Base-by-base conservation (phyloP, 768 basidiomycete genomes). In the Amanita rimosa region DNA sequence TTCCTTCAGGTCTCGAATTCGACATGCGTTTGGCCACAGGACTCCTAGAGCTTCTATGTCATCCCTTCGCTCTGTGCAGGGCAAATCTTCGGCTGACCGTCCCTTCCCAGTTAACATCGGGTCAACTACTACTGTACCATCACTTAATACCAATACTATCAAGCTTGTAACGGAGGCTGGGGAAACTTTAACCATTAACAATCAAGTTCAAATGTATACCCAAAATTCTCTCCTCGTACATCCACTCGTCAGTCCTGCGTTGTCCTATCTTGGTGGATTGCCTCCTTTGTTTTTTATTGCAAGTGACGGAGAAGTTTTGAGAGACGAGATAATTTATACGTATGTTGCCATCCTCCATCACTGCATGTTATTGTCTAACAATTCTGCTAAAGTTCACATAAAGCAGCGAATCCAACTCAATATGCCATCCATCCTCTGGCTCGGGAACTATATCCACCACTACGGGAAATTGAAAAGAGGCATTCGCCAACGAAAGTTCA, bases 281-380 rank as follows among this genome's bases (percentile, higher is more conserved):
- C 90, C 90, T 1, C 96, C 96, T 10, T 59, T 98, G 40, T 65
- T 91, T 21, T 66, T 99, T 54, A 80, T 93, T 54, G 85, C 81
- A 1, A 82, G 95, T 35, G 87, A 96, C 49, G 86, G 84, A 57
- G 95, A 98, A 66, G 90, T 95, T 0, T 64, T 97, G 37, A 72
- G 93, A 47, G 95, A 98, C 60, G 95, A 97, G 63, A 81, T 90
- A 29, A 78, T 97, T 26, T 97, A 90, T 59, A 67, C 76, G 90
- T 88, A 43, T 53, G 82, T 50, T 21, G 38, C 44, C 4, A 39
- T 38, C 1, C 14, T 26, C 24, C 35, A 24, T n/a, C 19, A 27
- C n/a, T 11, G 17, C 45, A 26, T 7, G 35, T n/a, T 26, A 17
- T 49, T 49, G 47, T 44, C 1, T 31, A 31, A 47, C 51, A 37